Conservation (phyloP, 2,329 filamentous ascomycete species). For the Fusarium robinianum region DNA sequence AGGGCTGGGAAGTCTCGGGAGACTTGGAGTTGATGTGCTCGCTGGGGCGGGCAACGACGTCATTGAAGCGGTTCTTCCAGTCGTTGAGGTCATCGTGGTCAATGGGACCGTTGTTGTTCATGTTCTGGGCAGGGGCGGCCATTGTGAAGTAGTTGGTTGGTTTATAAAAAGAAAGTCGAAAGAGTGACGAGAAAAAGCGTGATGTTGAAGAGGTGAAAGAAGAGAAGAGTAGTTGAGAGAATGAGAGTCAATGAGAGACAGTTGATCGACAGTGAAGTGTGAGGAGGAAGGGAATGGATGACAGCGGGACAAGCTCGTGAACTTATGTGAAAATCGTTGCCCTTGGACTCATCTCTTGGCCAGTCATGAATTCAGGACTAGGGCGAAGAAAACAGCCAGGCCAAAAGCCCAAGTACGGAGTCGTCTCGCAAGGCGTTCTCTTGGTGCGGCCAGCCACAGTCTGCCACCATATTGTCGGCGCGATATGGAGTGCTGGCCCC, state of each 20-base stretch:
- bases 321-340: no score
- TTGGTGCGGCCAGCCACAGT: background rate
- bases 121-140: conserved; percentile 24
- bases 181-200: conserved; percentile 10
- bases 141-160: conserved; percentile 17
- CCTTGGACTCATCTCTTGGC: background rate
- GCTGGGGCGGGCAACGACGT: conserved; percentile 47
- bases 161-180: background rate
- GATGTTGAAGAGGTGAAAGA: conserved; percentile 3
- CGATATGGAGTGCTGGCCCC: conserved; percentile 2
- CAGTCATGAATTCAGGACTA: background rate
- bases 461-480: conserved; percentile 9
- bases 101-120: conserved; percentile 42
- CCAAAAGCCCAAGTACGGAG: no score
- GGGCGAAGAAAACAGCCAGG: conserved; percentile 12
- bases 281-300: background rate
- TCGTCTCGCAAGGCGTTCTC: conserved; percentile 12
- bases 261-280: background rate
- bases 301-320: background rate
- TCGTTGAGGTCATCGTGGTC: conserved; percentile 50
- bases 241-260: conserved; percentile 11
- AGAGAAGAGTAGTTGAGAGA: conserved; percentile 2
- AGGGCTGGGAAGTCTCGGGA: conserved; percentile 43
- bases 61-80: conserved; percentile 51
- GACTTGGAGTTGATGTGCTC: conserved; percentile 51